Conservation (phyloP, 2,329 filamentous ascomycete genomes). For the Orbilia brochopaga region DNA sequence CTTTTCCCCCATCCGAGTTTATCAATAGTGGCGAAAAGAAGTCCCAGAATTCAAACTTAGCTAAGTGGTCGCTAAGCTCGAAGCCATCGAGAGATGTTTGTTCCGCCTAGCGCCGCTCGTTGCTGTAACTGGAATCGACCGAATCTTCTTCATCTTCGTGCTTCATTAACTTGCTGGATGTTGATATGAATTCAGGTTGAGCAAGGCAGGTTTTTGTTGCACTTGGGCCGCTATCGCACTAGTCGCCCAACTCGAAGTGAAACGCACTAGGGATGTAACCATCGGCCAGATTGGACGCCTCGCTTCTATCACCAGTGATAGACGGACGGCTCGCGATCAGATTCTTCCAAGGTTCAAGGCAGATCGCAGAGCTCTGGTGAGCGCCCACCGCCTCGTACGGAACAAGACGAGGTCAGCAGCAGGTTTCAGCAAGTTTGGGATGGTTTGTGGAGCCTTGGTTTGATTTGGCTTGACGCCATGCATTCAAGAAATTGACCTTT, state of each 20-base stretch:
- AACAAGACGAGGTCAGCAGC: conserved; percentile 25
- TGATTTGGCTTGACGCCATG: conserved; percentile 49
- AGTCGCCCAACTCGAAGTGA: conserved; percentile 39
- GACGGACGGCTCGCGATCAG: conserved; percentile 38
- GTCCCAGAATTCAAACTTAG: no score
- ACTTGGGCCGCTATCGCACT: conserved; percentile 41
- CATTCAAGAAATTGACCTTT: conserved; percentile 46
- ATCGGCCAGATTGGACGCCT: conserved; percentile 25
- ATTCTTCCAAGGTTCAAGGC: conserved; percentile 15
- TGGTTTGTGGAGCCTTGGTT: conserved; percentile 35
- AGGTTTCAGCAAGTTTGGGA: conserved; percentile 41
- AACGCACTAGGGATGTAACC: conserved; percentile 51
- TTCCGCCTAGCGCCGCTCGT: no score
- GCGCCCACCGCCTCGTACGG: conserved; percentile 2
- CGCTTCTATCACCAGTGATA: conserved; percentile 30
- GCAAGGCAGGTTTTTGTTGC: conserved; percentile 22
- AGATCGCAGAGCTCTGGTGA: conserved; percentile 36
- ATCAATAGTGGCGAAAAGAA: no score
- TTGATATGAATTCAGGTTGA: background rate
- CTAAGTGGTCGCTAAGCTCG: no score
- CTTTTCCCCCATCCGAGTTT: conserved; percentile 33
- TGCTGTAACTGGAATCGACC: no score
- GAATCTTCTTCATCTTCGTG: no score
- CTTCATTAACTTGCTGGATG: no score
- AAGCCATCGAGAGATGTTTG: background rate